These are phyloP conservation scores for Aspergillus olivimuriae DNA, from an alignment of 495 filamentous ascomycete genomes.

Conservation along the genomic window DNA sequence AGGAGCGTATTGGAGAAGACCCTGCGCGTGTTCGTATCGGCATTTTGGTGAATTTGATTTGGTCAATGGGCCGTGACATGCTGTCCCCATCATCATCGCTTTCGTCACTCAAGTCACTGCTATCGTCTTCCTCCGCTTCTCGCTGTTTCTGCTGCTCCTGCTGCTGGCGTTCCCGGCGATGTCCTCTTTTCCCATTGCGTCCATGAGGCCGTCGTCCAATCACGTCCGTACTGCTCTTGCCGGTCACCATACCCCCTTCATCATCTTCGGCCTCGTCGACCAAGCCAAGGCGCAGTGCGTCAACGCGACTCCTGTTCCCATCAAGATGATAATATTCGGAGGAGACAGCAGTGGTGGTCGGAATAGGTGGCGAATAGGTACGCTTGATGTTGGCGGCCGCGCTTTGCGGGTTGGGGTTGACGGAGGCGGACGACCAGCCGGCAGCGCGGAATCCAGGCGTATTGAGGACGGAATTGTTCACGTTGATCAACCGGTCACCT, in stretches of 20 bases:
- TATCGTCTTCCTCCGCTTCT: slow-evolving; percentile 91
- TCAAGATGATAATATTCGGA: slow-evolving; percentile 71
- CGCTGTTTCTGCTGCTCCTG: slow-evolving; percentile 55
- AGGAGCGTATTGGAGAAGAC: slow-evolving; percentile 70
- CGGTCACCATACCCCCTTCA: slow-evolving; percentile 74
- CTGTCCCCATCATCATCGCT: slow-evolving; percentile 82
- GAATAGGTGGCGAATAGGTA: slow-evolving; percentile 93
- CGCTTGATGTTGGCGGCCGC: slow-evolving; percentile 68
- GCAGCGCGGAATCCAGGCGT: slow-evolving; percentile 92
- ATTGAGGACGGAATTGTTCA: slow-evolving; percentile 86
- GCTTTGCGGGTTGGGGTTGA: slow-evolving; percentile 27
- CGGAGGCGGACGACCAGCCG: slow-evolving; percentile 75
- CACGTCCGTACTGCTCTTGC: slow-evolving; percentile 66
- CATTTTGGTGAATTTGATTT: slow-evolving; percentile 94
- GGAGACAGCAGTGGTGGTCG: slow-evolving; percentile 61
- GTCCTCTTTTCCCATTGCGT: slow-evolving; percentile 42
- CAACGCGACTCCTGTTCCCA: slow-evolving; percentile 25
- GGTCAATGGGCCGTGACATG: slow-evolving; percentile 51
- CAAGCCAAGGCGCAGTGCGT: slow-evolving; percentile 23
- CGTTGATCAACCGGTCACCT: slow-evolving; percentile 87
- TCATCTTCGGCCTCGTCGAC: slow-evolving; percentile 72
- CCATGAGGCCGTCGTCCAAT: slow-evolving; percentile 56
- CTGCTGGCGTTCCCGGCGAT: slow-evolving; percentile 35
- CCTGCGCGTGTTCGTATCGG: slow-evolving; percentile 80
- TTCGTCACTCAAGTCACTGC: slow-evolving; percentile 92